These are phyloP conservation scores for Podaxis mareebaensis DNA, from an alignment of 768 basidiomycete genomes.

Conservation along the genomic window DNA sequence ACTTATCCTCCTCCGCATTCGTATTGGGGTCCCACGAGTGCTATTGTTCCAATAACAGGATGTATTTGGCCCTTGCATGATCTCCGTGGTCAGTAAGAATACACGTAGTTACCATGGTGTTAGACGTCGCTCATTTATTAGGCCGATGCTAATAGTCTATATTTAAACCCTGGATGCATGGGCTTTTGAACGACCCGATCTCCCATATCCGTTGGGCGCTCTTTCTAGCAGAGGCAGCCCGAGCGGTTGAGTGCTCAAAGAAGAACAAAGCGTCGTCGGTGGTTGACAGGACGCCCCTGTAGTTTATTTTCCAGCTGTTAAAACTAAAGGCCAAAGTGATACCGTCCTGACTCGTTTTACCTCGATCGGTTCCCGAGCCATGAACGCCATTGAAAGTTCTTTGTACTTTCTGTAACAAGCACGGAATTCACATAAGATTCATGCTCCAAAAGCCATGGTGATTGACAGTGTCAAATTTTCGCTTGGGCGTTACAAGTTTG, in stretches of 20 bases:
- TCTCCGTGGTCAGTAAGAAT: background rate
- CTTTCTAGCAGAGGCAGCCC: background rate
- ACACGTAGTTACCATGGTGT: background rate
- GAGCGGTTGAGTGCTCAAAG: background rate
- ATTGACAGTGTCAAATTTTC: background rate
- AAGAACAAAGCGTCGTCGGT: slow-evolving; percentile 2
- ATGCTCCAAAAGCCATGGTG: background rate
- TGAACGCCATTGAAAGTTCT: background rate
- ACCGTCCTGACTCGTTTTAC: background rate
- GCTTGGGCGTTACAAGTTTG: background rate
- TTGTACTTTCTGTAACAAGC: background rate
- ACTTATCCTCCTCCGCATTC: no score
- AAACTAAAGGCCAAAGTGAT: background rate
- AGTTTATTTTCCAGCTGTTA: background rate
- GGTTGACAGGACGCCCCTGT: background rate
- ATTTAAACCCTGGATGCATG: background rate
- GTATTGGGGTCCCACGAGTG: no score
- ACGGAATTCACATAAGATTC: background rate
- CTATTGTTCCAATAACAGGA: background rate
- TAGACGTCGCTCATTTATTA: slow-evolving; percentile 10
- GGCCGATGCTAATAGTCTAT: slow-evolving; percentile 10
- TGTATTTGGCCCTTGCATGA: background rate
- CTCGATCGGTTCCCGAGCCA: background rate
- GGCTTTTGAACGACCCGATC: background rate
- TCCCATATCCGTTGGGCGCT: slow-evolving; percentile 1